phyloP scores from a whole-genome alignment of 768 basidiomycete genomes.

The Rhodosporidiobolus odoratus region DNA sequence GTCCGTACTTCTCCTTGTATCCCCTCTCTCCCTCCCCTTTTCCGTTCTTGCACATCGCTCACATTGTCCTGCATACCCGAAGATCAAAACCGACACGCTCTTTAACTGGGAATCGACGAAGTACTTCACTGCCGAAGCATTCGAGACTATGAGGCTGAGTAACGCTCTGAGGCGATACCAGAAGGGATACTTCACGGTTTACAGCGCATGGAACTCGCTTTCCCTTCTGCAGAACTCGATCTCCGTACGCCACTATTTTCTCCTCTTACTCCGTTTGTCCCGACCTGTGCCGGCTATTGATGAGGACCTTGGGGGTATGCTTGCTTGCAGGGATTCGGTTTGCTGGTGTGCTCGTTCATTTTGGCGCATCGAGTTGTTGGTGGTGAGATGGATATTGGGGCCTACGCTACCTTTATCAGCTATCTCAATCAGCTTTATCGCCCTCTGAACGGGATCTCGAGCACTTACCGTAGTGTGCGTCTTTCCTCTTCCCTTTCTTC shows the following conservation, averaged over 20 bases:
- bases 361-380: slow-evolving; percentile 65
- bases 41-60: no score
- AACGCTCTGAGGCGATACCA: slow-evolving; percentile 72
- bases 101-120: slow-evolving; percentile 66
- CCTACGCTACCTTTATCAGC: slow-evolving; percentile 6
- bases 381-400: slow-evolving; percentile 45
- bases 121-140: slow-evolving; percentile 78
- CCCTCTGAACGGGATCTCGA: slow-evolving; percentile 24
- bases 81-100: slow-evolving; percentile 56
- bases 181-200: slow-evolving; percentile 60
- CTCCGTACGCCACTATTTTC: slow-evolving; percentile 14
- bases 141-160: slow-evolving; percentile 66
- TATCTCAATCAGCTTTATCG: slow-evolving; percentile 59
- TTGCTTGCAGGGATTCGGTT: slow-evolving; percentile 67
- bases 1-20: no score
- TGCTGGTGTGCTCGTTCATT: slow-evolving; percentile 74
- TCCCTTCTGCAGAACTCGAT: slow-evolving; percentile 22
- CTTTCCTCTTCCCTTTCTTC: background rate
- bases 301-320: slow-evolving; percentile 68
- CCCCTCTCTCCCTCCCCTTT: no score
- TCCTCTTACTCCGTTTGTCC: background rate
- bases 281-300: slow-evolving; percentile 46
- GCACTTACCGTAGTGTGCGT: slow-evolving; percentile 14
- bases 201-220: slow-evolving; percentile 26
- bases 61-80: no score